Base-by-base conservation (phyloP, 495 filamentous ascomycete genomes). In the Aspergillus nanangensis region DNA sequence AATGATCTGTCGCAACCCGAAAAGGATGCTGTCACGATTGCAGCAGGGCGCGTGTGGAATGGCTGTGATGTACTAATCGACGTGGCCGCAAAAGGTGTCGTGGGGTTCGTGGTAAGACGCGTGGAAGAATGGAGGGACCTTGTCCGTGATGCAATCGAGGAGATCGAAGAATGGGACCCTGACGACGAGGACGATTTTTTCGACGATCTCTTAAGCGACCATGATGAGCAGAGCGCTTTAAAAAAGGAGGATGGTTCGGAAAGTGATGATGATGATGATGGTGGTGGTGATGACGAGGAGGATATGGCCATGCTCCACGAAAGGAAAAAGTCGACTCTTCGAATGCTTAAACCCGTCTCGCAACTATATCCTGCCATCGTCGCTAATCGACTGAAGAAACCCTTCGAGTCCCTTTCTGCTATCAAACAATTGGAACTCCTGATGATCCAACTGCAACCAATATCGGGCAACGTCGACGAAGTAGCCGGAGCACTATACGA, bases 121-220 rank as follows among this genome's bases (percentile, higher is more conserved):
- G 80, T 78, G 13, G 79, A 85, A 54, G 70, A 83, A 47, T 86
- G 81, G 52, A 70, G 80, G 40, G 85, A 85, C 50, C 75, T 87
- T 9, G 62, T 96, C 11, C 75, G 84, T 48, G 90, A 96, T 69
- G 85, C 89, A 0, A 72, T 93, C 21, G 76, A 83, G 51, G 90
- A 96, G 65, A 64, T 96, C 50, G 87, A 88, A 48, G 86, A 88
- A 53, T 96, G 90, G 85, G 81, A 84, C 39, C 83, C 83, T n/a
- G 81, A 83, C 50, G 72, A 74, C 15, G 74, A 72, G 24, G 78
- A 80, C 59, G 69, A 75, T 1, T 77, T 73, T 22, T 71, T 66
- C 4, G 74, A 74, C 45, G 75, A 73, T 17, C 25, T 68, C 14
- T 46, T 65, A 27, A 63, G 61, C 25, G 62, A 58, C 13, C 56